These are phyloP conservation scores for Tolypocladium cylindrosporum DNA, from an alignment of 2,329 filamentous ascomycete genomes.

Conservation along the genomic window DNA sequence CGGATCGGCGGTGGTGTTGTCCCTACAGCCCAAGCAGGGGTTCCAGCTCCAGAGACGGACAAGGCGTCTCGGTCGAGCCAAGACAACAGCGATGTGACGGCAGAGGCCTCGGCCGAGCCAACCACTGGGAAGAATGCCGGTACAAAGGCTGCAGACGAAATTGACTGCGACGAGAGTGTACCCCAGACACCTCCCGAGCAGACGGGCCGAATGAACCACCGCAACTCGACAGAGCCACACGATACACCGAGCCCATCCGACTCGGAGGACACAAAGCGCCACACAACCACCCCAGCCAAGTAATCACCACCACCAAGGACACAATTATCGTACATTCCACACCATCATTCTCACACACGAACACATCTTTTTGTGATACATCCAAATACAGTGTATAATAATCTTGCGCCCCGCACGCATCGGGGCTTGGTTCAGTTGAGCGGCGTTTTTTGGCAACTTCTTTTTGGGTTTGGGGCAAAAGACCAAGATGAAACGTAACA, in stretches of 20 bases:
- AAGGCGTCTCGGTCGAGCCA: background rate
- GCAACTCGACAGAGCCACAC: background rate
- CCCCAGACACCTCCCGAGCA: background rate
- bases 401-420: background rate
- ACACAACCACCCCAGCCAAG: background rate
- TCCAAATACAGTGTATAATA: background rate
- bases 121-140: background rate
- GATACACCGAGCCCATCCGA: background rate
- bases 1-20: conserved; percentile 86
- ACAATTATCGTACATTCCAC: background rate
- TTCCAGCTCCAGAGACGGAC: conserved; percentile 3
- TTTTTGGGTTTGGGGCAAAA: background rate
- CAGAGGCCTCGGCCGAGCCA: background rate
- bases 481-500: background rate
- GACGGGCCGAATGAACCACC: background rate
- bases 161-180: background rate
- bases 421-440: background rate
- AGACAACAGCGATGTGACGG: background rate
- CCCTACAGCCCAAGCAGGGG: conserved; percentile 38
- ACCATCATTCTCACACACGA: background rate
- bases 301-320: background rate
- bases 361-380: background rate
- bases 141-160: background rate
- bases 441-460: background rate
- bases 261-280: background rate